These are phyloP conservation scores for Suillus occidentalis DNA, from an alignment of 768 basidiomycete species.

Conservation along the genomic window DNA sequence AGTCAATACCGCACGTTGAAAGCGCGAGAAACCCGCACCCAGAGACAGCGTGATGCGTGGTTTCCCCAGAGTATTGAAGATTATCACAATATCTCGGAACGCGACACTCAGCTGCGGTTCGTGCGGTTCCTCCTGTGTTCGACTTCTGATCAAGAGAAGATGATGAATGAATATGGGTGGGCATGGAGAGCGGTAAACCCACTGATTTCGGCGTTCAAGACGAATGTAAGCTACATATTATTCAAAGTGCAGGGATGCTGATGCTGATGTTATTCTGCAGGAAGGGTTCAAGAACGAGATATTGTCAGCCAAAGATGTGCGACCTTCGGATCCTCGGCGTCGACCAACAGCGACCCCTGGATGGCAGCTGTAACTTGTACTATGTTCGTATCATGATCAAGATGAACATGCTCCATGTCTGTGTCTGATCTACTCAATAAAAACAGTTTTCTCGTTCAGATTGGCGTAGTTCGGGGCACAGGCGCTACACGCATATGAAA, in stretches of 20 bases:
- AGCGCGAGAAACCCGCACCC: conserved; percentile 21
- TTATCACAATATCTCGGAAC: conserved; percentile 32
- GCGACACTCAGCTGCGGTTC: conserved; percentile 48
- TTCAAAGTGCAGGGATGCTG: neutral
- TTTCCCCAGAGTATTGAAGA: conserved; percentile 33
- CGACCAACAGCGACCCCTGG: neutral
- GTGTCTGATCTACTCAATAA: neutral
- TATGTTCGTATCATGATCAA: neutral
- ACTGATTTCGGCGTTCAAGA: conserved; percentile 39
- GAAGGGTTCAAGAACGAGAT: conserved; percentile 24
- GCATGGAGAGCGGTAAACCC: conserved; percentile 47
- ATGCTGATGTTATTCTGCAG: conserved; percentile 12
- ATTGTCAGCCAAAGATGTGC: conserved; percentile 16
- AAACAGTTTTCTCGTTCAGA: neutral
- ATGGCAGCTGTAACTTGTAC: neutral
- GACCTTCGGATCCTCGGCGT: conserved; percentile 25
- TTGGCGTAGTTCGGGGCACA: neutral
- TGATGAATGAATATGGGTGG: conserved; percentile 53
- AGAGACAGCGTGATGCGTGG: conserved; percentile 30
- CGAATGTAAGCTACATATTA: conserved; percentile 37
- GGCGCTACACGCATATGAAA: neutral
- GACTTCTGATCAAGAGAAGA: conserved; percentile 40
- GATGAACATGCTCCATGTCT: neutral
- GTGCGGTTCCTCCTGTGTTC: conserved; percentile 44
- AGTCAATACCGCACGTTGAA: conserved; percentile 13